phyloP scores from a whole-genome alignment of 345 rosid genomes.

The Gossypium ekmanianum region DNA sequence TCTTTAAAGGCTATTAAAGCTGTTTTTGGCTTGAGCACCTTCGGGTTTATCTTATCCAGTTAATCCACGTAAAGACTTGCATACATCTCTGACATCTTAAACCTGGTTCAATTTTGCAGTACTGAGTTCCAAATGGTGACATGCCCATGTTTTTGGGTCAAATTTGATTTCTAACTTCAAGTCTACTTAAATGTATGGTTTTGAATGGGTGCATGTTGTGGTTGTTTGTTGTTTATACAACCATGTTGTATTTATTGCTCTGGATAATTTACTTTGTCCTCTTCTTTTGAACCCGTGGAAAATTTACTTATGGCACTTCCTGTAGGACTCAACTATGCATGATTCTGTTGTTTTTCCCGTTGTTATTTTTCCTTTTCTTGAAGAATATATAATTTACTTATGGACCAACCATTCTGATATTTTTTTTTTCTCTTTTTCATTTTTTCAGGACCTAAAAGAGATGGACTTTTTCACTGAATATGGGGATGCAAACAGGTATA shows the following conservation, averaged over 20 bases:
- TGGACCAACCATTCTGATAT: neutral
- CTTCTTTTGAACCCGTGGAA: too few relatives aligned
- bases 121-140: neutral
- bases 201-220: neutral
- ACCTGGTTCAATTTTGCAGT: neutral
- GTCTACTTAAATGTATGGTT: too few relatives aligned
- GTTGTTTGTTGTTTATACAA: neutral
- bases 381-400: neutral
- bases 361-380: neutral
- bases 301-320: neutral
- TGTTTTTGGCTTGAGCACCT: neutral
- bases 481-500: conserved; percentile 91
- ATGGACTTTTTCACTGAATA: conserved; percentile 91
- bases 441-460: conserved; percentile 48
- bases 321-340: neutral
- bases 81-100: neutral
- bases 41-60: neutral
- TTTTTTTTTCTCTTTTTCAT: too few relatives aligned
- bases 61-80: neutral
- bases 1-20: neutral
- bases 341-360: neutral
- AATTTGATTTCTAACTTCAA: too few relatives aligned
- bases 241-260: too few relatives aligned
- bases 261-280: too few relatives aligned
- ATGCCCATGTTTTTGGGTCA: too few relatives aligned